Conservation (phyloP, 164 flowering plant genomes). For the Vitis amurensis region DNA sequence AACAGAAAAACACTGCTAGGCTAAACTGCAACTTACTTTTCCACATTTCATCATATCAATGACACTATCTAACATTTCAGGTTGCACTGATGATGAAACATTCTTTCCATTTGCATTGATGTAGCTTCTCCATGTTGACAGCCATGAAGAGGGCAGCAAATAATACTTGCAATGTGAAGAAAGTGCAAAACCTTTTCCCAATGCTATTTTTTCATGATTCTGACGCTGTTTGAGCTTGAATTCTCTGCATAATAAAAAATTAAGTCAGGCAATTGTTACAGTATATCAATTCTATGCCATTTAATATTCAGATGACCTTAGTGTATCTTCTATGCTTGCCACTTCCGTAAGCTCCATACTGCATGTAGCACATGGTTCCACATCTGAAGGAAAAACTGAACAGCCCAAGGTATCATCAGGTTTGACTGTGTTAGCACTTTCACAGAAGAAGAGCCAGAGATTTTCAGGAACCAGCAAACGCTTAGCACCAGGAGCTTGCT, state of each 20-base stretch:
- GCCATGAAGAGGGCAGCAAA: constrained; percentile 86
- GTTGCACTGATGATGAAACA: constrained; percentile 52
- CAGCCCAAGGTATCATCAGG: constrained; percentile 65
- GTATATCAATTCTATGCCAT: constrained; percentile 2
- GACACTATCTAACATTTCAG: constrained; percentile 57
- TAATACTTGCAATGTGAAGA: constrained; percentile 60
- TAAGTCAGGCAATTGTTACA: constrained; percentile 21
- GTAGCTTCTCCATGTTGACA: constrained; percentile 78
- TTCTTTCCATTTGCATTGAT: constrained; percentile 65
- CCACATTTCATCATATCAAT: constrained; percentile 65
- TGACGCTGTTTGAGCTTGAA: constrained; percentile 77
- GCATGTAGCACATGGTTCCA: constrained; percentile 66
- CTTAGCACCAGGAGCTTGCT: constrained; percentile 83
- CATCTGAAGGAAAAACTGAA: constrained; percentile 60
- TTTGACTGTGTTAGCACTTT: constrained; percentile 61
- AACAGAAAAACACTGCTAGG: background rate
- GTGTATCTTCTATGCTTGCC: constrained; percentile 65
- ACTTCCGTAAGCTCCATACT: constrained; percentile 65
- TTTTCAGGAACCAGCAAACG: constrained; percentile 77
- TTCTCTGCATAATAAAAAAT: constrained; percentile 52
- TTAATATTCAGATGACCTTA: constrained; percentile 46
- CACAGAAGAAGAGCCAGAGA: constrained; percentile 78
- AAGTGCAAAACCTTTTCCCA: constrained; percentile 62
- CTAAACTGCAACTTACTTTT: constrained; percentile 42
- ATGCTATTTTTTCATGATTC: constrained; percentile 81